Evolutionary conservation across 192 early-diverging fungal genomes (phyloP), one percentile per base, ranked within the genome.

Genomic region (Radiomyces spectabilis): DNA sequence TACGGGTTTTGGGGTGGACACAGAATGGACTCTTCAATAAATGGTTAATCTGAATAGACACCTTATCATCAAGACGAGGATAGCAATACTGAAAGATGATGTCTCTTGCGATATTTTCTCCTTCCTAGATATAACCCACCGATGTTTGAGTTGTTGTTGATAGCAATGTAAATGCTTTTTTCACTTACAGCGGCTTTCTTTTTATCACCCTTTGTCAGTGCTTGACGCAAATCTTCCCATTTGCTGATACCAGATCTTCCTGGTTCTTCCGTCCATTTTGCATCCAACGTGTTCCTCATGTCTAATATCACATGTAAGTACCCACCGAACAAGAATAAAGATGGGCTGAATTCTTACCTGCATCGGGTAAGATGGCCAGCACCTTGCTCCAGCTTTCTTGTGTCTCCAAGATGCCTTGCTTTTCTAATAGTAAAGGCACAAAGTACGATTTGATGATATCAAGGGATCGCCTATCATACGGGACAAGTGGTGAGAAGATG

Each of bases 21-120:
- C 93, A 98, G 66, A 98, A 97, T 5, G 95, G 95, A 59, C 85
- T 84, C 66, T 98, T 98, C 24, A 98, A 79, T 77, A 98, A 89
- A 76, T 98, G 95, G 66, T 87, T 90, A 7, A 95, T 79, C 30
- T 87, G 82, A 13, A 82, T 88, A 1, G 91, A 84, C 21, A 98
- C 95, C 46, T 95, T 92, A 26, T 85, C 83, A 69, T 98, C 94
- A 32, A 98, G 77, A 26, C 95, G 83, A 19, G 95, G 95, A 45
- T 98, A 98, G 2, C 79, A 79, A 55, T 87, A 91, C 68, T 94
- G 94, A 54, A 98, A 85, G 51, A 88, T 76, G 53, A 94, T 87
- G 41, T 94, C 93, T 22, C 81, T 67, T 49, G 69, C 70, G 27
- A 79, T n/a, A n/a, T 18, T 13, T 15, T 61, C 59, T 33, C 45